phyloP scores from a whole-genome alignment of 495 filamentous ascomycete genomes.

The Xylaria longipes region DNA sequence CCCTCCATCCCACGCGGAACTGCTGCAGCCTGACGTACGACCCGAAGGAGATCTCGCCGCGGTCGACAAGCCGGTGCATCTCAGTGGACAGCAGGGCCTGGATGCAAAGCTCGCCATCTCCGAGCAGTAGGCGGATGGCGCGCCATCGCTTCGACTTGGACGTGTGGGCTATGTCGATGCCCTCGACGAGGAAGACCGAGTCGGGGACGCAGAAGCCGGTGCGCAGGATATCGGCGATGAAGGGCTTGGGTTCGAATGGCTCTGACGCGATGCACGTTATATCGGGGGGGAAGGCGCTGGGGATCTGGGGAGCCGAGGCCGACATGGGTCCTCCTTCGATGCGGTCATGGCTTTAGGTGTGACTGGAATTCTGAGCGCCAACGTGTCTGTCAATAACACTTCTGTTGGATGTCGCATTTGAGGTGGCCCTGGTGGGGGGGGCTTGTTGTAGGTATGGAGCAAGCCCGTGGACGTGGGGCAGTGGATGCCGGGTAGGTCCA shows the following conservation, averaged over 20 bases:
- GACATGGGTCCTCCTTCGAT: conserved; percentile 22
- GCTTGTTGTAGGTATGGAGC: background rate
- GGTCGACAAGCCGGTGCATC: conserved; percentile 47
- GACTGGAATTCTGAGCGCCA: background rate
- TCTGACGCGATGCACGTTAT: conserved; percentile 42
- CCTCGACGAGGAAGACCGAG: conserved; percentile 54
- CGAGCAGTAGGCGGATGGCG: conserved; percentile 45
- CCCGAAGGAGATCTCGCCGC: conserved; percentile 45
- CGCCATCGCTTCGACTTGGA: conserved; percentile 37
- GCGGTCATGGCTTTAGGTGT: conserved; percentile 9
- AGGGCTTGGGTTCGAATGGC: conserved; percentile 40
- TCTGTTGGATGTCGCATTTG: background rate
- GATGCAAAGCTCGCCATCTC: conserved; percentile 53
- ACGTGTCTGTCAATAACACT: background rate
- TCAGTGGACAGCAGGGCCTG: conserved; percentile 49
- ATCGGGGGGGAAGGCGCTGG: conserved; percentile 27
- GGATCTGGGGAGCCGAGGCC: conserved; percentile 7
- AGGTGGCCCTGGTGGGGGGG: background rate
- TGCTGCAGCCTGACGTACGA: conserved; percentile 48
- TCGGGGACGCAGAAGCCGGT: conserved; percentile 47
- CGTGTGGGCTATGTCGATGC: conserved; percentile 39
- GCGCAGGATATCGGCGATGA: conserved; percentile 47
- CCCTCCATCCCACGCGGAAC: conserved; percentile 36
- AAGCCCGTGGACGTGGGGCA: background rate
- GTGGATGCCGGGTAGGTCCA: too few species aligned